These are phyloP conservation scores for Lindgomyces ingoldianus DNA, from an alignment of 495 filamentous ascomycete species.

Conservation along the genomic window DNA sequence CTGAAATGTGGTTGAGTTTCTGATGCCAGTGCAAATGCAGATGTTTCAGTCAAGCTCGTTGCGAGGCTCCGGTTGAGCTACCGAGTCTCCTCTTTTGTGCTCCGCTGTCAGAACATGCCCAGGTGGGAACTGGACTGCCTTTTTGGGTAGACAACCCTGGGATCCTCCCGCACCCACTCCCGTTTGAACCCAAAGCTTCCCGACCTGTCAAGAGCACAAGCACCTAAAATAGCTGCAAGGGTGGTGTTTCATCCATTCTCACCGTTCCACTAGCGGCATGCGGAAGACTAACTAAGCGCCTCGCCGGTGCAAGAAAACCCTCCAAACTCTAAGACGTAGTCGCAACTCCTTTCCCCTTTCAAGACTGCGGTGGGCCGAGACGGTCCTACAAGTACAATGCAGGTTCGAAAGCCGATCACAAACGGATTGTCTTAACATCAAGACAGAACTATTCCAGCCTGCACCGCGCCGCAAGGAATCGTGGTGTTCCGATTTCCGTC, in stretches of 20 bases:
- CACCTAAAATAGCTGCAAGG: conserved; percentile 7
- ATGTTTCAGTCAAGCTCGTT: neutral
- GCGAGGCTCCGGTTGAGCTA: neutral
- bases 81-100: neutral
- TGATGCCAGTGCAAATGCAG: neutral
- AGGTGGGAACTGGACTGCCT: neutral
- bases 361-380: neutral
- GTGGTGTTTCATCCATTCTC: conserved; percentile 8
- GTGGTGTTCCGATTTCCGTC: neutral
- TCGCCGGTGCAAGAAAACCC: neutral
- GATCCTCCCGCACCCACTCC: conserved; percentile 9
- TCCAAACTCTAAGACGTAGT: neutral
- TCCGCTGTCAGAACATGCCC: neutral
- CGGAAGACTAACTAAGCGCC: neutral
- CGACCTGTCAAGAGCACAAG: neutral
- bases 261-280: neutral
- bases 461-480: too few relatives aligned
- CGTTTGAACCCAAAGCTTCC: neutral
- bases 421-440: too few relatives aligned
- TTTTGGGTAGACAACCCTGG: neutral
- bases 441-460: neutral
- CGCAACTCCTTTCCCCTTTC: neutral
- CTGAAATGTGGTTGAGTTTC: conserved; percentile 1
- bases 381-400: conserved; percentile 5
- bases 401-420: too few relatives aligned